phyloP scores from a whole-genome alignment of 257 asterid genomes.

The Fraxinus excelsior region DNA sequence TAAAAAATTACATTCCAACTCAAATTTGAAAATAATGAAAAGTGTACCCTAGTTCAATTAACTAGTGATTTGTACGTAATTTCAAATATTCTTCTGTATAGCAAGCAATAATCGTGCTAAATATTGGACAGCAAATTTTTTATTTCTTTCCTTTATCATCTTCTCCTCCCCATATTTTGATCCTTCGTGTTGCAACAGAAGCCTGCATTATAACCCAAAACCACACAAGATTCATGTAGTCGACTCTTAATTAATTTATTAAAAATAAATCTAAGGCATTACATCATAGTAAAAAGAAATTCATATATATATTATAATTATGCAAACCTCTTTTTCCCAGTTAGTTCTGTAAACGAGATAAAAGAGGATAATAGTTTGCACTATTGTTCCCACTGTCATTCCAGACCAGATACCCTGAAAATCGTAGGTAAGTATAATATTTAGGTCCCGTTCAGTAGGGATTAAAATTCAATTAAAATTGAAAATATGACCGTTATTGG shows the following conservation, averaged over 20 bases:
- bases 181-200: conserved; percentile 9
- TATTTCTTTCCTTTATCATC: background rate
- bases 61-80: background rate
- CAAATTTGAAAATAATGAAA: background rate
- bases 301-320: background rate
- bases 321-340: conserved; percentile 26
- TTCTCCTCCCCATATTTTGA: background rate
- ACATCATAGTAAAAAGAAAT: background rate
- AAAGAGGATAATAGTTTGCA: conserved; percentile 19
- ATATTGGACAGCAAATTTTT: background rate
- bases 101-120: background rate
- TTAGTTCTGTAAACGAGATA: conserved; percentile 20
- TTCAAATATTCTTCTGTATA: background rate
- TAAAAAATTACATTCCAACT: too few species aligned
- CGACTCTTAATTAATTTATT: background rate
- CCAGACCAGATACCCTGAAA: conserved; percentile 29
- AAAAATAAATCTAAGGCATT: background rate
- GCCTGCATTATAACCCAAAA: background rate
- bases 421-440: background rate
- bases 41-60: too few species aligned
- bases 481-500: too few species aligned
- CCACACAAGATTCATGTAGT: background rate
- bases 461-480: too few species aligned
- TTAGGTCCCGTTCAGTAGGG: too few species aligned
- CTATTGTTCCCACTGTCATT: conserved; percentile 19